Evolutionary conservation across 2,329 filamentous ascomycete genomes (phyloP), one percentile per base, ranked within the genome.

Genomic region (Chrysoporthe deuterocubensis): DNA sequence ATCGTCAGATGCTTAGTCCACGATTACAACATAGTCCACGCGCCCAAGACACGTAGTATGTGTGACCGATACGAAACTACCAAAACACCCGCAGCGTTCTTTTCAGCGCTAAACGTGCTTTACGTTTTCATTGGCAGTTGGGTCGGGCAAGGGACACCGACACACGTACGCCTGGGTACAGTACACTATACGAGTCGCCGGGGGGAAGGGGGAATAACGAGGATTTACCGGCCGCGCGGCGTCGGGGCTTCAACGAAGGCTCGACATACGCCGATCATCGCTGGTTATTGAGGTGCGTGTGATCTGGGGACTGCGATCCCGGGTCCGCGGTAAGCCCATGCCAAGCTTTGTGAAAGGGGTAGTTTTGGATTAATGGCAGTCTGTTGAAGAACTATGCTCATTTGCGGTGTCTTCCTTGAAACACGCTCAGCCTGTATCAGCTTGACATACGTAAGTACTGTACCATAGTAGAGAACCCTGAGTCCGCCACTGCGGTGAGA

Each of bases 81-180:
- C 58, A 40, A 37, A 54, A 57, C 54, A 40, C 34, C 7, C 8
- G 9, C 32, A 62, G 40, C 34, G 57, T 34, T n/a, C 46, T 67
- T 69, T 69, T 46, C 61, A 61, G 67, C 67, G 67, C 67, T 69
- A 67, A 69, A 61, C 67, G 64, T 62, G 67, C 60, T 69, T 59
- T 52, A 64, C 57, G 54, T 56, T 69, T 52, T 64, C 60, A 69
- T 69, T 69, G 67, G 67, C 56, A 69, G 67, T 46, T 18, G 46
- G 37, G 44, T 32, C 37, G 14, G 18, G 37, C n/a, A 46, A n/a
- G 58, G 37, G 37, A 40, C 37, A 40, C 37, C 37, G 37, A 40
- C 37, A 40, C 37, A 40, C 37, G 9, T 40, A 40, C n/a, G 26
- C 32, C 43, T 8, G n/a, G 6, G 4, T 42, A n/a, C 21, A 21